phyloP scores from a whole-genome alignment of 495 filamentous ascomycete species.

The Penicillium tannophilum region DNA sequence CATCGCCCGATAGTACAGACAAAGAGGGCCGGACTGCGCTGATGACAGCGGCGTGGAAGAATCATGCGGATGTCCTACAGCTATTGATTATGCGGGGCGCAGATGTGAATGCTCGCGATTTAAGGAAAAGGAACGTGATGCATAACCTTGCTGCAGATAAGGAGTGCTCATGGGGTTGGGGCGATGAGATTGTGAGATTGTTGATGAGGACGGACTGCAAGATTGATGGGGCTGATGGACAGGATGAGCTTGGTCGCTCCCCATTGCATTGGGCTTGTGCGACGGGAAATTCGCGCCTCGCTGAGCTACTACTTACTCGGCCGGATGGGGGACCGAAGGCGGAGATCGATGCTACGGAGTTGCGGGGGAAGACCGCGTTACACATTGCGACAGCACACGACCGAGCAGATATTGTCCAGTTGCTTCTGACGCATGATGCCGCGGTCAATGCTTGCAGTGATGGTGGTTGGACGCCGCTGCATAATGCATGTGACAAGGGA shows the following conservation, averaged over 20 bases:
- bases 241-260: constrained; percentile 54
- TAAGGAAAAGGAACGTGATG: constrained; percentile 43
- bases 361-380: constrained; percentile 60
- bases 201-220: constrained; percentile 45
- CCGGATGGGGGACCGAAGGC: constrained; percentile 40
- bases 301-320: constrained; percentile 54
- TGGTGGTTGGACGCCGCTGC: constrained; percentile 64
- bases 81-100: constrained; percentile 52
- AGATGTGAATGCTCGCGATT: constrained; percentile 48
- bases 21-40: constrained; percentile 56
- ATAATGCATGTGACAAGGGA: constrained; percentile 63
- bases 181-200: constrained; percentile 49
- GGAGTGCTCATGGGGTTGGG: constrained; percentile 49
- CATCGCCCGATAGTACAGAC: constrained; percentile 42
- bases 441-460: constrained; percentile 59
- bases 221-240: constrained; percentile 49
- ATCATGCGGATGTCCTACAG: constrained; percentile 52
- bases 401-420: constrained; percentile 54
- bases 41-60: constrained; percentile 62
- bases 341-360: constrained; percentile 54
- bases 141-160: constrained; percentile 62
- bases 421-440: constrained; percentile 56
- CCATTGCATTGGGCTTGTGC: constrained; percentile 67
- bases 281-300: constrained; percentile 58
- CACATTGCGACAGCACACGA: constrained; percentile 60